Evolutionary conservation across 768 basidiomycete genomes (phyloP), one percentile per base, ranked within the genome.

Genomic region (Kwoniella europaea): DNA sequence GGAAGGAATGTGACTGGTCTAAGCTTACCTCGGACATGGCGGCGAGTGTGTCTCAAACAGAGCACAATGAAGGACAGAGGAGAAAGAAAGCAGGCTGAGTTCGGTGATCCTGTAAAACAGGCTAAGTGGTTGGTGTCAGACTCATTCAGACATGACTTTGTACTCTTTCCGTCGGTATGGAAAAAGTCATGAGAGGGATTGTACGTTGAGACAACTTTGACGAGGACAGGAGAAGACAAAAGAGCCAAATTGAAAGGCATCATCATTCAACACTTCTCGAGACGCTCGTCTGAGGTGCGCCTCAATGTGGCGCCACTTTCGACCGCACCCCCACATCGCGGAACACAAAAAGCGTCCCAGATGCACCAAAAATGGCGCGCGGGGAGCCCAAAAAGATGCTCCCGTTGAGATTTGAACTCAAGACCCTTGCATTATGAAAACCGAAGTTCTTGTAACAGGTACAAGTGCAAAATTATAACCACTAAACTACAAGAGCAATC

Each of bases 401-500:
- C 61, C 52, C 52, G 46, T 12, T 43, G 61, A 54, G 67, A 68
- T 61, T 68, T 55, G 67, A 68, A 68, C 67, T 53, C 60, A 43
- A 12, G 67, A 68, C 67, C 67, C 67, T 68, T 68, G 59, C 67
- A 68, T 27, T 27, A 27, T 68, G 20, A 24, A 6, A 58, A 29
- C 15, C 1, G 54, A 65, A 43, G 16, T 29, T 24, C 29, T 43
- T 60, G 27, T 62, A 41, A 4, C 22, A 2, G 22, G 20, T 68
- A 68, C 67, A 68, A 68, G 67, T 68, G 67, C 59, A 68, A 68
- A 68, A 68, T 71, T 60, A 71, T 71, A 66, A 65, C 69, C 63
- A 71, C 64, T 65, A 71, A 58, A 71, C 69, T 71, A 62, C 43
- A 43, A 18, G 61, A 55, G 65, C 65, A 10, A 24, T 29, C 0